phyloP scores from a whole-genome alignment of 352 stramenopile species.

The Phytophthora chlamydospora region DNA sequence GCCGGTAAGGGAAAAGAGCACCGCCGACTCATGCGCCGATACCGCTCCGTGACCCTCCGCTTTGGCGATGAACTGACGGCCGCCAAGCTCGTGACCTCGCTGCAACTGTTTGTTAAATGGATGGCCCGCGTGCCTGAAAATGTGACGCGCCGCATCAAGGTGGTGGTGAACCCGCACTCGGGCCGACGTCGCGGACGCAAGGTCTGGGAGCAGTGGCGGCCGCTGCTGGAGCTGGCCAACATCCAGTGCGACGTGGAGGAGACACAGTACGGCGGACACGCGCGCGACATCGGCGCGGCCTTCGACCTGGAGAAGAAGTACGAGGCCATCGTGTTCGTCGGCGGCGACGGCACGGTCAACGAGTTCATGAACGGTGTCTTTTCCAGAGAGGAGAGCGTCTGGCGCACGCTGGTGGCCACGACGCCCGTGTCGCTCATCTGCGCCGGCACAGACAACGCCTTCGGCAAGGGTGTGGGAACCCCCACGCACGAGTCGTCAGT shows the following conservation, averaged over 20 bases:
- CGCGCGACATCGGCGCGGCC: constrained; percentile 68
- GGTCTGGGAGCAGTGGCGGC: constrained; percentile 66
- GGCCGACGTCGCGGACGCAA: constrained; percentile 63
- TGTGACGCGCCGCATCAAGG: constrained; percentile 65
- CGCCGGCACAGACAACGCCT: constrained; percentile 81
- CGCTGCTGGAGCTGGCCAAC: constrained; percentile 62
- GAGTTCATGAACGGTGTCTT: constrained; percentile 89
- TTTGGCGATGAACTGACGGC: constrained; percentile 40
- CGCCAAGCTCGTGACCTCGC: constrained; percentile 38
- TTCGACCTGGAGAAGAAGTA: constrained; percentile 68
- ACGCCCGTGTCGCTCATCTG: constrained; percentile 75
- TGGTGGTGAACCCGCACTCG: constrained; percentile 81
- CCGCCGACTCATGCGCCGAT: constrained; percentile 60
- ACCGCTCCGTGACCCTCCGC: constrained; percentile 48
- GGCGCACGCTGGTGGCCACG: constrained; percentile 73
- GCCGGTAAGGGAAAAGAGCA: constrained; percentile 58
- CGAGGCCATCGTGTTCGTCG: constrained; percentile 80
- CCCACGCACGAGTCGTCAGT: constrained; percentile 68
- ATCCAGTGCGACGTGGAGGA: constrained; percentile 83
- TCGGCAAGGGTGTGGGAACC: constrained; percentile 72
- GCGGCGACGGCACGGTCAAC: constrained; percentile 81
- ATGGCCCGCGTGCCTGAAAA: constrained; percentile 65
- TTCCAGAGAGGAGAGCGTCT: constrained; percentile 67
- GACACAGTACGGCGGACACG: constrained; percentile 74
- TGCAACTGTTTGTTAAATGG: constrained; percentile 75